These are phyloP conservation scores for Epichloe amarillans DNA, from an alignment of 2,329 filamentous ascomycete genomes.

Conservation along the genomic window DNA sequence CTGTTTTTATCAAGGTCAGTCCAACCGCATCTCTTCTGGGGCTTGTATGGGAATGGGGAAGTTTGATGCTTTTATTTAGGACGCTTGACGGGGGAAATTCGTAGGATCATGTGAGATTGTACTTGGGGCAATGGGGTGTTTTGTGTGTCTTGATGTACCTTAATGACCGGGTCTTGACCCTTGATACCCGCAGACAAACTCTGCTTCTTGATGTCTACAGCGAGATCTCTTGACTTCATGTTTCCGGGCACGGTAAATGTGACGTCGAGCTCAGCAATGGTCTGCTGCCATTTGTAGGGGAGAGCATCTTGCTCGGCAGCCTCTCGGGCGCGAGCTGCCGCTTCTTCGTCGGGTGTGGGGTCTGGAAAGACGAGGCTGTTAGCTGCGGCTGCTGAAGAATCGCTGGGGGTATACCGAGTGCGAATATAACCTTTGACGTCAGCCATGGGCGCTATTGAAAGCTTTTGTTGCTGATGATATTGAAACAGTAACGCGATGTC, in stretches of 20 bases:
- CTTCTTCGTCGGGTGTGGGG: conserved; percentile 40
- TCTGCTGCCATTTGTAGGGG: conserved; percentile 98
- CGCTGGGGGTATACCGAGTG: neutral
- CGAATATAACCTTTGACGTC: conserved; percentile 3
- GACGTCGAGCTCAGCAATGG: conserved; percentile 77
- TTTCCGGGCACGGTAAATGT: conserved; percentile 66
- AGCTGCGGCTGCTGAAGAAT: neutral
- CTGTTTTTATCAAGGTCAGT: conserved; percentile 29
- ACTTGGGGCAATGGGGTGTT: neutral
- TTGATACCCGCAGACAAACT: conserved; percentile 72
- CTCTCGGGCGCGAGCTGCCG: conserved; percentile 55
- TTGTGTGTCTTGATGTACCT: conserved; percentile 44
- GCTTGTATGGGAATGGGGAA: neutral
- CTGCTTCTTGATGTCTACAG: conserved; percentile 69
- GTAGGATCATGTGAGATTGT: neutral
- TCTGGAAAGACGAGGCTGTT: conserved; percentile 23
- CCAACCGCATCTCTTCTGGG: neutral
- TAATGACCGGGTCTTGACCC: conserved; percentile 73
- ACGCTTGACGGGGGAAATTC: neutral
- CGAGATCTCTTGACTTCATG: conserved; percentile 71
- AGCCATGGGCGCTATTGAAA: neutral
- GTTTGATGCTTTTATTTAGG: neutral
- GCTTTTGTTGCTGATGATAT: neutral
- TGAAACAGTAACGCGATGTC: neutral
- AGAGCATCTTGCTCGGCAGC: conserved; percentile 76